phyloP scores from a whole-genome alignment of 257 asterid genomes.

The Perilla frutescens region DNA sequence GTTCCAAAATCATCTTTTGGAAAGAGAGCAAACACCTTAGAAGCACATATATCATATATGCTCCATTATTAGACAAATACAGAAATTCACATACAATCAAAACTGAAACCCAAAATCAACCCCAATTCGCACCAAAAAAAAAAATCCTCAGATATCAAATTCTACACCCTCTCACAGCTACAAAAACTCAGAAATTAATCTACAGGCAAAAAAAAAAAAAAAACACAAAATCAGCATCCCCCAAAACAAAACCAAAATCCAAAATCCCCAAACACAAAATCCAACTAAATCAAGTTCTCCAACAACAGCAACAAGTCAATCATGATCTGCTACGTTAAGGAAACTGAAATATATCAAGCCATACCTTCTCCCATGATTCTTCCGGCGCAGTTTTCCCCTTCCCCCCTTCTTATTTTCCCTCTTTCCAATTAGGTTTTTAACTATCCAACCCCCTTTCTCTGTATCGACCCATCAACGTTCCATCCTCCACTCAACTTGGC shows the following conservation, averaged over 20 bases:
- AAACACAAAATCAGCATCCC: conserved; percentile 29
- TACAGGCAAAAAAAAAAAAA: conserved; percentile 1
- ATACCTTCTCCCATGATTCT: conserved; percentile 46
- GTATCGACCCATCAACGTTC: conserved; percentile 35
- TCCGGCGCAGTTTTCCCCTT: conserved; percentile 6
- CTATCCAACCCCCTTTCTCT: conserved; percentile 23
- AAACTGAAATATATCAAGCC: not conserved
- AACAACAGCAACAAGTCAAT: conserved; percentile 22
- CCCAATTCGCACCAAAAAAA: not conserved
- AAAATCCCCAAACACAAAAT: conserved; percentile 4
- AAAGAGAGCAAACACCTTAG: not conserved
- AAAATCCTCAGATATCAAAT: conserved; percentile 18
- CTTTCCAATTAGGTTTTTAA: conserved; percentile 12
- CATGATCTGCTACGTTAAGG: conserved; percentile 23
- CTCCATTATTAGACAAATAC: not conserved
- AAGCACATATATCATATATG: not conserved
- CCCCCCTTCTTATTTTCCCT: not conserved
- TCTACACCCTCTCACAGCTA: conserved; percentile 13
- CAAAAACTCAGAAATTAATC: conserved; percentile 24
- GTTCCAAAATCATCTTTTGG: not conserved
- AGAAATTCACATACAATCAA: not conserved
- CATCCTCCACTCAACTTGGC: conserved; percentile 38
- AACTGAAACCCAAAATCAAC: conserved; percentile 18
- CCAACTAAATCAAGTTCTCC: conserved; percentile 26
- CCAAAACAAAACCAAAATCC: not conserved